Evolutionary conservation across 805 yeast species (phyloP).

Genomic region (Nadsonia fulvescens): DNA sequence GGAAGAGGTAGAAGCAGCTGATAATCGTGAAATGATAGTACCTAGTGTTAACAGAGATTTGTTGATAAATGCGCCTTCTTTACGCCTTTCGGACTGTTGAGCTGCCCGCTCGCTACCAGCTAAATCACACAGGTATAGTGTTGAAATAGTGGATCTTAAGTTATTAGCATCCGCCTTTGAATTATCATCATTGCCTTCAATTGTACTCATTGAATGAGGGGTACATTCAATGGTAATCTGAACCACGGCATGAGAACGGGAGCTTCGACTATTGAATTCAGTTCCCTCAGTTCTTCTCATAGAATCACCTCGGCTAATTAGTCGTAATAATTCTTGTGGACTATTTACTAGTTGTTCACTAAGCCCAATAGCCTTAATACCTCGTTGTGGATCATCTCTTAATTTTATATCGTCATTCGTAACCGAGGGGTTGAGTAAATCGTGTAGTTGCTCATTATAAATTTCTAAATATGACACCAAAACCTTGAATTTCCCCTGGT

Average conservation of each 20-base stretch:
- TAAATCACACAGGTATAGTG: slow-evolving; percentile 76
- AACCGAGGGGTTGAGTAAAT: slow-evolving; percentile 28
- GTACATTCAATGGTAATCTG: slow-evolving; percentile 36
- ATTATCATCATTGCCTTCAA: neutral
- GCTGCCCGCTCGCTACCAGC: slow-evolving; percentile 94
- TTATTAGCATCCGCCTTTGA: no score
- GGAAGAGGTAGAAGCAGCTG: slow-evolving; percentile 22
- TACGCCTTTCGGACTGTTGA: slow-evolving; percentile 56
- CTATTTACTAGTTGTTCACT: slow-evolving; percentile 38
- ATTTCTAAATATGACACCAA: slow-evolving; percentile 52
- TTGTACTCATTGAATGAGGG: slow-evolving; percentile 21
- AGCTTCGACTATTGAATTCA: slow-evolving; percentile 71
- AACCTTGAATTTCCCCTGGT: slow-evolving; percentile 25
- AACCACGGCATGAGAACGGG: slow-evolving; percentile 83
- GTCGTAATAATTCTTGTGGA: slow-evolving; percentile 39
- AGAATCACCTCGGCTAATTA: slow-evolving; percentile 52
- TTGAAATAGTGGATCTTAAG: no score
- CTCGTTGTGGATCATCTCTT: slow-evolving; percentile 56
- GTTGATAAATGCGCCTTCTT: slow-evolving; percentile 87
- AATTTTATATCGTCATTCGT: slow-evolving; percentile 42
- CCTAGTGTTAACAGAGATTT: slow-evolving; percentile 80
- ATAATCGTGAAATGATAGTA: slow-evolving; percentile 73
- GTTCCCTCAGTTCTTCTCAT: slow-evolving; percentile 73
- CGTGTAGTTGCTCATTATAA: slow-evolving; percentile 52
- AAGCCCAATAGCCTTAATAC: slow-evolving; percentile 61